phyloP scores from a whole-genome alignment of 73 alveolate genomes.

The Blepharisma stoltei region DNA sequence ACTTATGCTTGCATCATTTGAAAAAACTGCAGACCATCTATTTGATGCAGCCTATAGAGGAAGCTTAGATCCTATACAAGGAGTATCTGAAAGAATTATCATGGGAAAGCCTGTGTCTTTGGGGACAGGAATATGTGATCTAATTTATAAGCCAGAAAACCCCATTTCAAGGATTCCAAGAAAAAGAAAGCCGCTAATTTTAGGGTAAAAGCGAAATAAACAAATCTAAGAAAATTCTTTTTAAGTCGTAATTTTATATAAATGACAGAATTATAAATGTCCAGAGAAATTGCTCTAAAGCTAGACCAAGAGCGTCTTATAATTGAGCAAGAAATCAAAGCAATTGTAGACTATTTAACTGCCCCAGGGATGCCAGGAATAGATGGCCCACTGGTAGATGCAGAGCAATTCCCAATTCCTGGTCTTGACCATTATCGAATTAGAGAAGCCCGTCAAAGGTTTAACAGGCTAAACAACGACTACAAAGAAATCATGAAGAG shows the following conservation, averaged over 20 bases:
- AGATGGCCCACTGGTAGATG: constrained; percentile 86
- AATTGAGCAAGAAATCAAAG: constrained; percentile 69
- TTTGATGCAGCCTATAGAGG: constrained; percentile 89
- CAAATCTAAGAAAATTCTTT: too few species aligned
- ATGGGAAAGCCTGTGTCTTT: constrained; percentile 85
- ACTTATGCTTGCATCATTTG: constrained; percentile 93
- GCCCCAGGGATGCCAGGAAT: constrained; percentile 92
- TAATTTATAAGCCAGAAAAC: constrained; percentile 63
- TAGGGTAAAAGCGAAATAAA: too few species aligned
- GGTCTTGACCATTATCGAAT: constrained; percentile 79
- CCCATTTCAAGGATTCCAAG: constrained; percentile 34
- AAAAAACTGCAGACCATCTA: constrained; percentile 91
- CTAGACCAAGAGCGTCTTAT: constrained; percentile 63
- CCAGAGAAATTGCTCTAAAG: constrained; percentile 65
- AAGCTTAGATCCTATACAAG: constrained; percentile 64
- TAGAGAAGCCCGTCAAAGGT: constrained; percentile 62
- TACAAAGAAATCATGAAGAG: constrained; percentile 76
- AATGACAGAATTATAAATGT: background rate
- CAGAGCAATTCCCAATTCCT: constrained; percentile 92
- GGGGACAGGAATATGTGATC: constrained; percentile 93
- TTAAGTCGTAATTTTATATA: too few species aligned
- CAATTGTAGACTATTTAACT: constrained; percentile 63
- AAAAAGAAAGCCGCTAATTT: background rate
- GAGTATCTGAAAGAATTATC: constrained; percentile 91
- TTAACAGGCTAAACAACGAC: constrained; percentile 86